phyloP scores from a whole-genome alignment of 169 alveolate species.

The Plasmodium coatneyi region DNA sequence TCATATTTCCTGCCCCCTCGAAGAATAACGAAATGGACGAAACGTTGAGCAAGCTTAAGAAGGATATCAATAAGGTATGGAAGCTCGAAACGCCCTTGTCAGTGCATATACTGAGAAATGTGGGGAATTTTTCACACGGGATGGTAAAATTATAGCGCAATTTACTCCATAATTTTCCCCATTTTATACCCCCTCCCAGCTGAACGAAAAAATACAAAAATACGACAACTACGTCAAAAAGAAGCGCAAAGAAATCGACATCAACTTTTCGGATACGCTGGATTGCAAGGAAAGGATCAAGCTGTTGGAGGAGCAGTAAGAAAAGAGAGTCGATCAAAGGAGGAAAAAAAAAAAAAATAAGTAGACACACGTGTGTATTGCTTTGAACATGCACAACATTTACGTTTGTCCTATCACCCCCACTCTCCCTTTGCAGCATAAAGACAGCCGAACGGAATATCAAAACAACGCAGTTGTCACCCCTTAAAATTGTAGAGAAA shows the following conservation, averaged over 20 bases:
- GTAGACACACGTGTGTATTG: not conserved
- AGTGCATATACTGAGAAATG: not conserved
- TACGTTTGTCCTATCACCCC: not conserved
- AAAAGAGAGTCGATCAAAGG: not conserved
- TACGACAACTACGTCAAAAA: conserved; percentile 62
- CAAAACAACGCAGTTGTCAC: conserved; percentile 72
- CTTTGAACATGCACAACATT: not conserved
- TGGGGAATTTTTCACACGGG: not conserved
- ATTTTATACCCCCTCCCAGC: not conserved
- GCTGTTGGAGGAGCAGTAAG: conserved; percentile 53
- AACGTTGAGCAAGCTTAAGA: conserved; percentile 32
- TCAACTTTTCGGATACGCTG: conserved; percentile 40
- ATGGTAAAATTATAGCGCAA: not conserved
- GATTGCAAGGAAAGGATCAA: conserved; percentile 71
- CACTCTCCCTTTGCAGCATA: conserved; percentile 32
- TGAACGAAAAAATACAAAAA: conserved; percentile 55
- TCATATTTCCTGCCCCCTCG: not conserved
- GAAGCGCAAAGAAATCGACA: conserved; percentile 72
- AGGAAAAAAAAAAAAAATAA: not conserved
- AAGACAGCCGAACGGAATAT: conserved; percentile 53
- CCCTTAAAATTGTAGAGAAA: conserved; percentile 53
- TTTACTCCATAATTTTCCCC: not conserved
- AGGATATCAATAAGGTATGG: conserved; percentile 57
- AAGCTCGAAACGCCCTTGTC: not conserved
- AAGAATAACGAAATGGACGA: conserved; percentile 73